Conservation (phyloP, 768 basidiomycete species). For the Chiua virens region DNA sequence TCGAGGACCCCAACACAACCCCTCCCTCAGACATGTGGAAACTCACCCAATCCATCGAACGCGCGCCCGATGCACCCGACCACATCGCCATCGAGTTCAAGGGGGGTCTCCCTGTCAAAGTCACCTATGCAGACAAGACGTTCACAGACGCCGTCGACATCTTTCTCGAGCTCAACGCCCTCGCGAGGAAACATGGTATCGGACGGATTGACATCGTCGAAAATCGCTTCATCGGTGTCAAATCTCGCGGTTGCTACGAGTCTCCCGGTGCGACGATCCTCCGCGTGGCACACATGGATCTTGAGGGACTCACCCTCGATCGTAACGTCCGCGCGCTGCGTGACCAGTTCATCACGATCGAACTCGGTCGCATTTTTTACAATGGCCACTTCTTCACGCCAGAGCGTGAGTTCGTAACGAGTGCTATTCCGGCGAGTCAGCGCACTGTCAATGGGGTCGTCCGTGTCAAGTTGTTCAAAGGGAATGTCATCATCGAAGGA, state of each 20-base stretch:
- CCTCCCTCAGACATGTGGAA: slow-evolving; percentile 99
- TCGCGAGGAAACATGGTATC: slow-evolving; percentile 93
- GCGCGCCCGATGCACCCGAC: slow-evolving; percentile 79
- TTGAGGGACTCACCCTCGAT: slow-evolving; percentile 98
- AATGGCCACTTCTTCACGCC: slow-evolving; percentile 99
- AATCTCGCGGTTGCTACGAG: slow-evolving; percentile 99
- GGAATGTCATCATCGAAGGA: slow-evolving; percentile 93
- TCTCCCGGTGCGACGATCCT: slow-evolving; percentile 96
- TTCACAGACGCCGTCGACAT: slow-evolving; percentile 94
- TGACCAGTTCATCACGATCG: slow-evolving; percentile 92
- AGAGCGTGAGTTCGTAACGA: slow-evolving; percentile 92
- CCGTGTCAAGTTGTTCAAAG: slow-evolving; percentile 90
- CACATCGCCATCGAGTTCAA: slow-evolving; percentile 83
- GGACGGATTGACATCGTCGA: slow-evolving; percentile 99
- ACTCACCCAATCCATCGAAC: slow-evolving; percentile 79
- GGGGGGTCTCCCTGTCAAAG: slow-evolving; percentile 83
- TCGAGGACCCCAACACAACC: slow-evolving; percentile 94
- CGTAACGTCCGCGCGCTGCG: slow-evolving; percentile 92
- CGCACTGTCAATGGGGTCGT: slow-evolving; percentile 95
- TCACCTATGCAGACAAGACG: slow-evolving; percentile 56
- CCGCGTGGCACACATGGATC: slow-evolving; percentile 90
- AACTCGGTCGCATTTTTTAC: slow-evolving; percentile 89
- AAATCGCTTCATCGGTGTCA: slow-evolving; percentile 99
- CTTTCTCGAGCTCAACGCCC: slow-evolving; percentile 86
- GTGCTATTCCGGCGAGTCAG: slow-evolving; percentile 91